Evolutionary conservation across 805 yeast genomes (phyloP).

Genomic region (Metschnikowia lachancei): DNA sequence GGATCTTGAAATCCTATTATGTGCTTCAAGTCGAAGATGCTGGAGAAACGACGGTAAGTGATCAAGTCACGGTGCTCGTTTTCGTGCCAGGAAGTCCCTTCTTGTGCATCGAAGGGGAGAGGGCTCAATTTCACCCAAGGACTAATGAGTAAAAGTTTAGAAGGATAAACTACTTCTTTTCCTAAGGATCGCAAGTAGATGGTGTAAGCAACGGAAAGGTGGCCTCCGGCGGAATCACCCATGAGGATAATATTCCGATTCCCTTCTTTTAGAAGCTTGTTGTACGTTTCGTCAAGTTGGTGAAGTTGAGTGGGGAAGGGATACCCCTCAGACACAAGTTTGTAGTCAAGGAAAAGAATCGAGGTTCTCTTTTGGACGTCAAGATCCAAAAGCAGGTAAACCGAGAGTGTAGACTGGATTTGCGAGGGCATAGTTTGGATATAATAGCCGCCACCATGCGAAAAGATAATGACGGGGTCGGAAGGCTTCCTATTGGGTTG

Average conservation of each 20-base stretch:
- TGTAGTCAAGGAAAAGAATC: constrained; percentile 32
- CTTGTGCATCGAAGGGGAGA: constrained; percentile 18
- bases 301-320: constrained; percentile 33
- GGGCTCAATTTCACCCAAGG: constrained; percentile 41
- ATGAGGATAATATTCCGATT: constrained; percentile 31
- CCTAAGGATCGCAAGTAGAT: constrained; percentile 25
- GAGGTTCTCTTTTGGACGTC: constrained; percentile 21
- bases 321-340: constrained; percentile 29
- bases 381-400: constrained; percentile 30
- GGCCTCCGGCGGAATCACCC: constrained; percentile 47
- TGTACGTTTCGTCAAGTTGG: constrained; percentile 31
- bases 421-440: constrained; percentile 32
- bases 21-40: constrained; percentile 9
- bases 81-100: constrained; percentile 37
- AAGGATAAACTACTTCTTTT: constrained; percentile 24
- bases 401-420: constrained; percentile 27
- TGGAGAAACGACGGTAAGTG: constrained; percentile 11
- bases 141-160: constrained; percentile 27
- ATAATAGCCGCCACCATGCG: constrained; percentile 43
- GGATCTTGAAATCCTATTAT: constrained; percentile 17
- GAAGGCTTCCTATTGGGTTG: constrained; percentile 23
- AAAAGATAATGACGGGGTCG: constrained; percentile 34
- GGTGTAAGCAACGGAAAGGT: constrained; percentile 31
- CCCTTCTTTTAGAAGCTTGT: constrained; percentile 20
- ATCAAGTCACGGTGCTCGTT: constrained; percentile 21